phyloP scores from a whole-genome alignment of 1,284 basidiomycete genomes.

The Cryptococcus neoformans region DNA sequence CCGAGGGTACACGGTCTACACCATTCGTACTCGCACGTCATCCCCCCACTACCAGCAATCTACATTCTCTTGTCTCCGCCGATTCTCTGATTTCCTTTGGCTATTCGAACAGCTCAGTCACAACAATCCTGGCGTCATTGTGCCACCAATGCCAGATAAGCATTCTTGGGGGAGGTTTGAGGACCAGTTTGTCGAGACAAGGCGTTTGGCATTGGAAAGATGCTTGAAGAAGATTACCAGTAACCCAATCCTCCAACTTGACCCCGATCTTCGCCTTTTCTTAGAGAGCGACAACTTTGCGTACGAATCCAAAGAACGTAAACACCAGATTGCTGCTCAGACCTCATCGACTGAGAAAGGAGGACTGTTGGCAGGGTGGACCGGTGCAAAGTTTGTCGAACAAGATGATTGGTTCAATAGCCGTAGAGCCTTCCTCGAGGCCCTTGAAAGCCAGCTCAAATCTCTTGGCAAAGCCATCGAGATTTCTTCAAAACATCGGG shows the following conservation, averaged over 20 bases:
- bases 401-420: slow-evolving; percentile 97
- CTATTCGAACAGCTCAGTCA: slow-evolving; percentile 81
- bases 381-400: slow-evolving; percentile 85
- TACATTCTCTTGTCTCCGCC: slow-evolving; percentile 82
- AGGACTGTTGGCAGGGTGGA: slow-evolving; percentile 72
- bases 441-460: slow-evolving; percentile 83
- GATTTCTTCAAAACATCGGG: slow-evolving; percentile 70
- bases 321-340: slow-evolving; percentile 12
- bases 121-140: slow-evolving; percentile 96
- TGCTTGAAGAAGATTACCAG: slow-evolving; percentile 84
- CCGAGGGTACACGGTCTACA: slow-evolving; percentile 89
- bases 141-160: slow-evolving; percentile 96
- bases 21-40: slow-evolving; percentile 84
- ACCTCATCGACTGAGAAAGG: slow-evolving; percentile 11
- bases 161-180: slow-evolving; percentile 85
- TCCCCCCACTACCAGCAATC: slow-evolving; percentile 76
- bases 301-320: slow-evolving; percentile 61
- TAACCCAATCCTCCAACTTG: slow-evolving; percentile 80
- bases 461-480: slow-evolving; percentile 83
- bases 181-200: slow-evolving; percentile 78
- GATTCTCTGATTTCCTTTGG: slow-evolving; percentile 98
- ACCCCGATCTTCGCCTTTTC: slow-evolving; percentile 80
- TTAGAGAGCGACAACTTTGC: slow-evolving; percentile 82
- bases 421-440: slow-evolving; percentile 80
- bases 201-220: slow-evolving; percentile 78